Conservation (phyloP, 2,329 filamentous ascomycete genomes). For the Leptographium radiaticola region DNA sequence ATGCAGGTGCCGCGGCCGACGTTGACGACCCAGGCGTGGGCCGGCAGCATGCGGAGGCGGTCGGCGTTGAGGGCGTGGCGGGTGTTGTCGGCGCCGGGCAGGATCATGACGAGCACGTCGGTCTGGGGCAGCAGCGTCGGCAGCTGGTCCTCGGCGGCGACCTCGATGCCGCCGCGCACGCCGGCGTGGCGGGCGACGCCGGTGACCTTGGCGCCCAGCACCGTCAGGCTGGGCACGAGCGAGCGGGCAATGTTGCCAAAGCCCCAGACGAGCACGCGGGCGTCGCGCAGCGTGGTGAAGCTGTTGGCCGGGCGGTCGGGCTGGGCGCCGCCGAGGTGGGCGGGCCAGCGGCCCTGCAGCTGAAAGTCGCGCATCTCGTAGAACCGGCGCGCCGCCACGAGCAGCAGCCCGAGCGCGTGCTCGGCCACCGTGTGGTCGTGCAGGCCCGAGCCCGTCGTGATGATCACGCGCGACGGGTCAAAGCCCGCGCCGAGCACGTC, state of each 20-base stretch:
- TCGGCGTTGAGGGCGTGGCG: slow-evolving; percentile 26
- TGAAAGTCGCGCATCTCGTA: slow-evolving; percentile 33
- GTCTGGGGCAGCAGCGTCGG: slow-evolving; percentile 25
- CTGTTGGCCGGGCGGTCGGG: slow-evolving; percentile 15
- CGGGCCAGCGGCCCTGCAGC: slow-evolving; percentile 28
- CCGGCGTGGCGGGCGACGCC: slow-evolving; percentile 44
- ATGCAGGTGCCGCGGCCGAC: slow-evolving; percentile 32
- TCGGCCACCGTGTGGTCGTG: slow-evolving; percentile 36
- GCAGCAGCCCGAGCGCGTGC: slow-evolving; percentile 30
- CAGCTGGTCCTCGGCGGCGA: slow-evolving; percentile 26
- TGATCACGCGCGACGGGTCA: slow-evolving; percentile 20
- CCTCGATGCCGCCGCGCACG: slow-evolving; percentile 35
- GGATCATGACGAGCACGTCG: slow-evolving; percentile 35
- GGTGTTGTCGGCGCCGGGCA: slow-evolving; percentile 27
- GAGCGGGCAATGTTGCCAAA: slow-evolving; percentile 36
- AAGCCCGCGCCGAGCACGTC: slow-evolving; percentile 35
- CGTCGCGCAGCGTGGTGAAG: slow-evolving; percentile 30
- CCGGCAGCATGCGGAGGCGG: slow-evolving; percentile 24
- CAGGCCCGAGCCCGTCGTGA: slow-evolving; percentile 32
- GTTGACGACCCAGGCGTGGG: slow-evolving; percentile 31
- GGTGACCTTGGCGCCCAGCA: slow-evolving; percentile 40
- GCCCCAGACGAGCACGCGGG: slow-evolving; percentile 32
- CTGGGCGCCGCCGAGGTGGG: slow-evolving; percentile 30
- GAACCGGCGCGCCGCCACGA: slow-evolving; percentile 25
- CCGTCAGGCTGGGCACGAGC: slow-evolving; percentile 25